These are phyloP conservation scores for Pestalotiopsis sp. DNA, from an alignment of 2,329 filamentous ascomycete genomes.

Conservation along the genomic window DNA sequence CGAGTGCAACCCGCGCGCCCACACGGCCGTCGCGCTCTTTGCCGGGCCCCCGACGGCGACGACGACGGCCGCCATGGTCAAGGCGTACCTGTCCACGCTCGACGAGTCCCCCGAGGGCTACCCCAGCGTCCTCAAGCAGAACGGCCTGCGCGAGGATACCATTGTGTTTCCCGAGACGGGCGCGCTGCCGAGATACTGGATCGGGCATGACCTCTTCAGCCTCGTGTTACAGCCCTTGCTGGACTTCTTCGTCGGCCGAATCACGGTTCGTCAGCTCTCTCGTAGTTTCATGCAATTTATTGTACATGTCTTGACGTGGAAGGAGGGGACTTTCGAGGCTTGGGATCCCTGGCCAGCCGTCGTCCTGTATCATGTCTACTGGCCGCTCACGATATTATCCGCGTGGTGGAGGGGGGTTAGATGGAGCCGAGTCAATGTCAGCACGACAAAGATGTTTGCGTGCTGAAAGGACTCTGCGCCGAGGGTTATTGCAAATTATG, in stretches of 20 bases:
- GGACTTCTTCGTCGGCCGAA: conserved; percentile 29
- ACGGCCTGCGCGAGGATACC: conserved; percentile 9
- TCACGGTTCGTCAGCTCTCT: conserved; percentile 21
- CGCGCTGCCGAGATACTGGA: conserved; percentile 57
- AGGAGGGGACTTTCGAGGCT: conserved; percentile 54
- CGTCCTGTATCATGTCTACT: conserved; percentile 60
- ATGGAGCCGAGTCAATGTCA: conserved; percentile 71
- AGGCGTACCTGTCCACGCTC: conserved; percentile 56
- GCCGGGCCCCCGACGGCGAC: conserved; percentile 33
- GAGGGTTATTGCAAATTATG: too few species aligned
- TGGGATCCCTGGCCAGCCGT: conserved; percentile 61
- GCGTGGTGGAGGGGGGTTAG: conserved; percentile 45
- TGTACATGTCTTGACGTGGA: conserved; percentile 50
- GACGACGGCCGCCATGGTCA: conserved; percentile 46
- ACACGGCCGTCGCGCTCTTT: conserved; percentile 70
- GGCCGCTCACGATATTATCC: conserved; percentile 53
- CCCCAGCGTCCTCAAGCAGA: background rate
- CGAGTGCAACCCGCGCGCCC: conserved; percentile 71
- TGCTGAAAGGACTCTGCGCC: too few species aligned
- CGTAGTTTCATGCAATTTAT: conserved; percentile 31
- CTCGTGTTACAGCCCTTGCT: conserved; percentile 50
- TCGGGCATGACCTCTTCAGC: conserved; percentile 66
- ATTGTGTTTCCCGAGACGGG: conserved; percentile 20
- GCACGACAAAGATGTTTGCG: conserved; percentile 52
- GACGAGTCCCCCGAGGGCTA: background rate